Percentiles rank a stretch among this genome's conserved stretches.
These are phyloP conservation scores for Ogataea chonburiensis DNA, from an alignment of 805 yeast species.

Conservation along the genomic window DNA sequence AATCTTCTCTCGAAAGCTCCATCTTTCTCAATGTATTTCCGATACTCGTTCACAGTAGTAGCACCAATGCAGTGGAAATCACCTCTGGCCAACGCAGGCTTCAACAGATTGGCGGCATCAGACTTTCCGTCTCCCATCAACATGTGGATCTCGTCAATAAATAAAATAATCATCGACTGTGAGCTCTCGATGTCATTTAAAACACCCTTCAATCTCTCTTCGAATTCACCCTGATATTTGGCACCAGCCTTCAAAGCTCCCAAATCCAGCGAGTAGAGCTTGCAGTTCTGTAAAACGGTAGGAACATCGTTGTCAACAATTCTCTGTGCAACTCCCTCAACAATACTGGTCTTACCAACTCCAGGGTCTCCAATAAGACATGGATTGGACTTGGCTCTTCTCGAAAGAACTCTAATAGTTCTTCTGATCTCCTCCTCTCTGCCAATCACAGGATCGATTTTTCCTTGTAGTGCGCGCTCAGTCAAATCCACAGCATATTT, in stretches of 20 bases:
- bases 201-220: slow-evolving; percentile 96
- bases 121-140: slow-evolving; percentile 98
- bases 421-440: slow-evolving; percentile 98
- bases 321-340: slow-evolving; percentile 98
- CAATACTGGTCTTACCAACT: slow-evolving; percentile 97
- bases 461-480: slow-evolving; percentile 89
- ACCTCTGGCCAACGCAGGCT: slow-evolving; percentile 97
- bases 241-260: slow-evolving; percentile 99
- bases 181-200: slow-evolving; percentile 90
- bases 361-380: slow-evolving; percentile 98
- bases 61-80: slow-evolving; percentile 97
- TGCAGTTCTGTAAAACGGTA: slow-evolving; percentile 73
- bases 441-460: slow-evolving; percentile 96
- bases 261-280: slow-evolving; percentile 82
- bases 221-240: slow-evolving; percentile 97
- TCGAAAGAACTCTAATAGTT: slow-evolving; percentile 91
- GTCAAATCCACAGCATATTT: slow-evolving; percentile 95
- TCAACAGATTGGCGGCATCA: slow-evolving; percentile 94
- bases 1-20: slow-evolving; percentile 99
- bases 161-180: slow-evolving; percentile 78
- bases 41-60: slow-evolving; percentile 91
- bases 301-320: slow-evolving; percentile 96
- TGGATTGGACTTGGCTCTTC: slow-evolving; percentile 96
- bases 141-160: slow-evolving; percentile 98
- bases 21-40: slow-evolving; percentile 90